phyloP scores from a whole-genome alignment of 1,284 basidiomycete genomes.

The Moesziomyces sp. region DNA sequence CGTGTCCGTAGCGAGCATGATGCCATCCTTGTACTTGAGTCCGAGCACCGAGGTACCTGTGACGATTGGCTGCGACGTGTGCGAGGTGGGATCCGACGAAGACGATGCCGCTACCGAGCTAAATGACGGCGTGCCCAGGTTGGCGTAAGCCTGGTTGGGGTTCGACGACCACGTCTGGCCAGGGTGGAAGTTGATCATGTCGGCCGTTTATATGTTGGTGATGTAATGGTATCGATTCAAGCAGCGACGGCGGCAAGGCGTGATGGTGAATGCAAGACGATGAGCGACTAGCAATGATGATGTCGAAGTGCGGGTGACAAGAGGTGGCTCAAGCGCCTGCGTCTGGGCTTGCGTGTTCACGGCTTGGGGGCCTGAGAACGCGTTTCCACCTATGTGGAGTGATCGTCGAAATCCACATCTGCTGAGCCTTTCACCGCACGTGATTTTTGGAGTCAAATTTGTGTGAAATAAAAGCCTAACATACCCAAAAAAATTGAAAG shows the following conservation, averaged over 20 bases:
- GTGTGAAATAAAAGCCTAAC: background rate
- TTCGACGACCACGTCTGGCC: conserved; percentile 52
- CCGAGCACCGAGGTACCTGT: conserved; percentile 96
- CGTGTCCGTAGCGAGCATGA: conserved; percentile 99
- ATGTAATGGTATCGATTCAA: background rate
- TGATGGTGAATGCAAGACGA: background rate
- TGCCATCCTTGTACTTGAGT: conserved; percentile 91
- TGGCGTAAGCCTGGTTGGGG: conserved; percentile 28
- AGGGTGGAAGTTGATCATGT: conserved; percentile 46
- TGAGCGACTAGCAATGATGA: background rate
- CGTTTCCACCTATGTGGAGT: conserved; percentile 43
- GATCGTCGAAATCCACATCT: conserved; percentile 22
- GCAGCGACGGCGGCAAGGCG: no score
- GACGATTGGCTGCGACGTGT: conserved; percentile 83
- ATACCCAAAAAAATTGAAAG: background rate
- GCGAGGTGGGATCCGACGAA: conserved; percentile 38
- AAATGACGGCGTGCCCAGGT: conserved; percentile 24
- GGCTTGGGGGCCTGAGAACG: conserved; percentile 9
- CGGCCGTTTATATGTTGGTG: background rate
- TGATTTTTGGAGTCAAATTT: background rate
- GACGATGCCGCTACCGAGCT: conserved; percentile 66
- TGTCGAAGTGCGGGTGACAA: background rate
- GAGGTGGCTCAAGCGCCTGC: conserved; percentile 37
- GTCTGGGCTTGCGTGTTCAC: conserved; percentile 39
- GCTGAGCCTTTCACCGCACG: background rate